phyloP scores from a whole-genome alignment of 2,329 filamentous ascomycete species.

The Macroventuria anomochaeta region DNA sequence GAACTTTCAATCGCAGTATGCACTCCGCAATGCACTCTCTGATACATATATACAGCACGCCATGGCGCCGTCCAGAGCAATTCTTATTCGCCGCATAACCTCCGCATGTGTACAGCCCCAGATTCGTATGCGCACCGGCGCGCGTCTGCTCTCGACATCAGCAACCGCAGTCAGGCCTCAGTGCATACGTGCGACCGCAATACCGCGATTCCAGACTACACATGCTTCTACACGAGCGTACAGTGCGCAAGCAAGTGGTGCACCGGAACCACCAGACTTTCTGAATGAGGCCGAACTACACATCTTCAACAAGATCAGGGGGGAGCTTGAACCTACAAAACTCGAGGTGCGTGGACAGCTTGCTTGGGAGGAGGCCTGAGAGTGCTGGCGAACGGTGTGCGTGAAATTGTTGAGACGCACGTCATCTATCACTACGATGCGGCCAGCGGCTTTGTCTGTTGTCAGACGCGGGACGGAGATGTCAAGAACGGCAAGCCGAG shows the following conservation, averaged over 20 bases:
- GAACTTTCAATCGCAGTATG: neutral
- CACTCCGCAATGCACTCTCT: conserved; percentile 16
- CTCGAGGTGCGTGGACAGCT: conserved; percentile 51
- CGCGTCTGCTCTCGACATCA: conserved; percentile 29
- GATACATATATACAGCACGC: conserved; percentile 17
- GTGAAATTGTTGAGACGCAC: conserved; percentile 18
- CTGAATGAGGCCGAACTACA: conserved; percentile 55
- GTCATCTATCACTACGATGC: conserved; percentile 9
- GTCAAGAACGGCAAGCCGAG: neutral
- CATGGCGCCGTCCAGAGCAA: conserved; percentile 47
- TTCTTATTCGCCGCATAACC: conserved; percentile 30
- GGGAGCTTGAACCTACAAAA: conserved; percentile 51
- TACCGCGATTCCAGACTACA: neutral
- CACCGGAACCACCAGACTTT: conserved; percentile 53
- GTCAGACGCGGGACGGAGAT: neutral
- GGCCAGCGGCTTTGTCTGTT: neutral
- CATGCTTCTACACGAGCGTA: conserved; percentile 25
- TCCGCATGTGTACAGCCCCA: conserved; percentile 25
- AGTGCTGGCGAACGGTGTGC: conserved; percentile 10
- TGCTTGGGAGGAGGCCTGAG: conserved; percentile 4
- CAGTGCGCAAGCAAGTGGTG: conserved; percentile 28
- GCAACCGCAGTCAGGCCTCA: conserved; percentile 8
- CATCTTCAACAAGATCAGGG: conserved; percentile 56
- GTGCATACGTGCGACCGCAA: conserved; percentile 8
- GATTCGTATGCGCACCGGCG: conserved; percentile 14